A percentile compares a stretch with the other conserved stretches of the same genome.
phyloP scores from a whole-genome alignment of 192 early-diverging fungal species.

The Lunasporangiospora selenospora region DNA sequence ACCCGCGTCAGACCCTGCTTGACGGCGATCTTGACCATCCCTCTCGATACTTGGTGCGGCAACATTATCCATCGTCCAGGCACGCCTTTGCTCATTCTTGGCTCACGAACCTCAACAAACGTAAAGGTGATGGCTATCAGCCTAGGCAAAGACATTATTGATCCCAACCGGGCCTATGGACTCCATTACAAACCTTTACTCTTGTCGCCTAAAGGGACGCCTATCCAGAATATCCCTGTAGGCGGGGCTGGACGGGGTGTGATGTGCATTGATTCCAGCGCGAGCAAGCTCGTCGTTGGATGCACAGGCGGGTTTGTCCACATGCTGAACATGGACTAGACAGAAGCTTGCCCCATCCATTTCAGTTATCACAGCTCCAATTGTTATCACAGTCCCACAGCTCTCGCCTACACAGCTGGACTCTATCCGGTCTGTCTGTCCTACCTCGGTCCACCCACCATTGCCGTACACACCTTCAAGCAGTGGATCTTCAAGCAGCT shows the following conservation, averaged over 20 bases:
- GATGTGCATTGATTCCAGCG: conserved; percentile 29
- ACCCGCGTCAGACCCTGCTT: conserved; percentile 30
- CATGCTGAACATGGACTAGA: conserved; percentile 36
- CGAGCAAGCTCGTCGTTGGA: conserved; percentile 21
- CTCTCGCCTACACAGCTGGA: conserved; percentile 11
- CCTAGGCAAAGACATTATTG: conserved; percentile 24
- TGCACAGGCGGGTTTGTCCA: conserved; percentile 36
- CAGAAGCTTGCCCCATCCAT: too few relatives aligned
- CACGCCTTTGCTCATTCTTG: conserved; percentile 29
- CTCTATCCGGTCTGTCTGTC: conserved; percentile 12
- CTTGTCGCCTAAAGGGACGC: conserved; percentile 7
- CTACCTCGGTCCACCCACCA: neutral
- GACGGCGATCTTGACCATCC: conserved; percentile 27
- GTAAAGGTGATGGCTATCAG: conserved; percentile 8
- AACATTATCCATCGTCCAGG: conserved; percentile 28
- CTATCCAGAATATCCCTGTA: conserved; percentile 12
- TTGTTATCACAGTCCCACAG: conserved; percentile 18
- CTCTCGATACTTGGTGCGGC: conserved; percentile 37
- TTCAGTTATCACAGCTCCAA: too few relatives aligned
- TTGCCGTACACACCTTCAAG: neutral
- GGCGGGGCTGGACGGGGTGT: conserved; percentile 33
- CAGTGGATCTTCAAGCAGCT: too few relatives aligned
- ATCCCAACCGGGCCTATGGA: conserved; percentile 13
- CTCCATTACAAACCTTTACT: conserved; percentile 1
- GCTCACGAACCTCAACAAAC: conserved; percentile 33